Percentiles rank a stretch among this genome's conserved stretches.
phyloP scores from a whole-genome alignment of 2,329 filamentous ascomycete genomes.

The Paecilomyces dactylethromorphus region DNA sequence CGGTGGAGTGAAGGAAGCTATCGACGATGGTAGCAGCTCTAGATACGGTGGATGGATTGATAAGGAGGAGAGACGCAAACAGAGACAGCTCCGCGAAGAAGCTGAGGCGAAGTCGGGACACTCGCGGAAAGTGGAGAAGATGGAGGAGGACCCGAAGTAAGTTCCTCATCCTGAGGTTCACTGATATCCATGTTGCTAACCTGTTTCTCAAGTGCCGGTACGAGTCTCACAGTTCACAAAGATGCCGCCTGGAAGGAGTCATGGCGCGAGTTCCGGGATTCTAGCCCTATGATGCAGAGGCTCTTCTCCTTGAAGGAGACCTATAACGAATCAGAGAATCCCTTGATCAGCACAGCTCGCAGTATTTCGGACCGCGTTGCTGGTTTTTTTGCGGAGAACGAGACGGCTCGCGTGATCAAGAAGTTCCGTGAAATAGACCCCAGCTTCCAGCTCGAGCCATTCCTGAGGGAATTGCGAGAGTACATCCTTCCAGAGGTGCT shows the following conservation, averaged over 20 bases:
- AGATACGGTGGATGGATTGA: slow-evolving; percentile 95
- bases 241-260: slow-evolving; percentile 96
- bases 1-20: slow-evolving; percentile 78
- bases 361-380: slow-evolving; percentile 89
- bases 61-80: slow-evolving; percentile 83
- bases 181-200: slow-evolving; percentile 24
- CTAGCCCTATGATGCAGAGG: slow-evolving; percentile 79
- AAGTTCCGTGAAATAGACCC: slow-evolving; percentile 96
- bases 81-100: slow-evolving; percentile 64
- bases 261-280: slow-evolving; percentile 93
- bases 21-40: slow-evolving; percentile 94
- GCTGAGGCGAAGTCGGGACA: slow-evolving; percentile 52
- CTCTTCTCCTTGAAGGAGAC: slow-evolving; percentile 78
- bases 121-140: slow-evolving; percentile 45
- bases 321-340: slow-evolving; percentile 97
- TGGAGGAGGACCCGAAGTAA: slow-evolving; percentile 84
- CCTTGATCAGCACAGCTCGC: slow-evolving; percentile 83
- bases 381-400: slow-evolving; percentile 97
- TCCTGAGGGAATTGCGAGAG: slow-evolving; percentile 90
- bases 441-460: slow-evolving; percentile 87
- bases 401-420: slow-evolving; percentile 96
- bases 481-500: slow-evolving; percentile 97
- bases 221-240: slow-evolving; percentile 91
- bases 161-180: slow-evolving; percentile 26
- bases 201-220: slow-evolving; percentile 64